These are phyloP conservation scores for Ceratobasidium sp. DNA, from an alignment of 1,284 basidiomycete genomes.

Conservation along the genomic window DNA sequence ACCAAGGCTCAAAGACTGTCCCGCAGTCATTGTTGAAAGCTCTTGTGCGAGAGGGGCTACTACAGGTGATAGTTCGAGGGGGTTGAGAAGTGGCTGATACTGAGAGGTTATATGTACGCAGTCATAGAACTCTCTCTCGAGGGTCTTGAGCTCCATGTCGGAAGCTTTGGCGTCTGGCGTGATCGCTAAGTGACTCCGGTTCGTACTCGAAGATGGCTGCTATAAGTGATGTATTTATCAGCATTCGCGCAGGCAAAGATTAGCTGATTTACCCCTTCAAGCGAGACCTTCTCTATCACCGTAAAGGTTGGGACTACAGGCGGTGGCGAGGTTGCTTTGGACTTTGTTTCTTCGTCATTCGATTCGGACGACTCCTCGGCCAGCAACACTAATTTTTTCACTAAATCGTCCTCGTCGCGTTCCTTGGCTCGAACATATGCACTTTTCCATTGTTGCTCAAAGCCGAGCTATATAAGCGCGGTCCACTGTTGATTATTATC, in stretches of 20 bases:
- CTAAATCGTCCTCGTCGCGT: constrained; percentile 19
- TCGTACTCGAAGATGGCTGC: constrained; percentile 12
- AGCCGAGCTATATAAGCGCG: neutral
- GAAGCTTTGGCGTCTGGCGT: neutral
- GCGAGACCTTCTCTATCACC: constrained; percentile 20
- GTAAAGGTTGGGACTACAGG: constrained; percentile 10
- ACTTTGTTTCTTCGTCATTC: neutral
- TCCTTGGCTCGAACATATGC: constrained; percentile 17
- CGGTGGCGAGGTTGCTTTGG: neutral
- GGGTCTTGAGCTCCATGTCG: neutral
- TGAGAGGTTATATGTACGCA: constrained; percentile 18
- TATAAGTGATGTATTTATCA: neutral
- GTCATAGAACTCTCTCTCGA: constrained; percentile 13
- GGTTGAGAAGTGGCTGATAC: constrained; percentile 12
- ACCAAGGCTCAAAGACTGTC: neutral
- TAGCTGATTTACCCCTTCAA: constrained; percentile 16
- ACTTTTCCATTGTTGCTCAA: constrained; percentile 21
- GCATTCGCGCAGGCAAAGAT: neutral
- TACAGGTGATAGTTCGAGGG: constrained; percentile 20
- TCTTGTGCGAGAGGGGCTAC: constrained; percentile 23
- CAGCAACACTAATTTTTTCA: constrained; percentile 7
- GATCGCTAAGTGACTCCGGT: neutral
- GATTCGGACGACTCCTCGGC: constrained; percentile 24
- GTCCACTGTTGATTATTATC: neutral
- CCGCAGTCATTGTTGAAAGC: neutral